A percentile compares a stretch with the other conserved stretches of the same genome.
Conservation (phyloP, 257 asterid species). For the Solanum peruvianum region DNA sequence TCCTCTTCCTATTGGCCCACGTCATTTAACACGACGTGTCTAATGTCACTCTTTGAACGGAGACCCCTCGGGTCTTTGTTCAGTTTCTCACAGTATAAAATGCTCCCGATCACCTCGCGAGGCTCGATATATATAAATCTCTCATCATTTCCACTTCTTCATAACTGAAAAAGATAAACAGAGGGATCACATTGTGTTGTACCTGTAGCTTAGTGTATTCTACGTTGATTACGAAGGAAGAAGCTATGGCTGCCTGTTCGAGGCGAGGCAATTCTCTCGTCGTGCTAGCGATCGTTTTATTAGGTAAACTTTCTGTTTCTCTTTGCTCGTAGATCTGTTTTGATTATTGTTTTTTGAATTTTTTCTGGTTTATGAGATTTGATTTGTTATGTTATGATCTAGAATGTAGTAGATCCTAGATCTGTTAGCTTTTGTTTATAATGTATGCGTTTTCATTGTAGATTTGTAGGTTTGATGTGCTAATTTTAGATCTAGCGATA, state of each 20-base stretch:
- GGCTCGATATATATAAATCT: neutral
- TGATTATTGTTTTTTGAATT: neutral
- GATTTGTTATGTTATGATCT: neutral
- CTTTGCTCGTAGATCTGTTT: neutral
- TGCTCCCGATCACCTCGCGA: neutral
- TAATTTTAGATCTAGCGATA: neutral
- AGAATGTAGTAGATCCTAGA: neutral
- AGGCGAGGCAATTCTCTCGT: conserved; percentile 21
- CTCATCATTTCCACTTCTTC: neutral
- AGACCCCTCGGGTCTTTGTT: neutral
- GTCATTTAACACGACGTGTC: neutral
- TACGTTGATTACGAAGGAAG: neutral
- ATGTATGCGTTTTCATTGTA: neutral
- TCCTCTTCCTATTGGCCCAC: conserved; percentile 23
- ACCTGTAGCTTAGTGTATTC: neutral
- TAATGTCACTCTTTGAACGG: neutral
- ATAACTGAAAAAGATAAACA: neutral
- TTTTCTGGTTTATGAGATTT: neutral
- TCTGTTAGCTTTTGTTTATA: neutral
- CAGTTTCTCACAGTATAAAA: neutral
- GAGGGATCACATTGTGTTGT: neutral
- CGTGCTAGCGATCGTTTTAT: conserved; percentile 18
- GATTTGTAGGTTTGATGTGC: neutral
- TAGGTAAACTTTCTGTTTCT: conserved; percentile 2
- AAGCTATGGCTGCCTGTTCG: conserved; percentile 19